phyloP scores from a whole-genome alignment of 2,329 filamentous ascomycete species.

The Penicillium sp. region DNA sequence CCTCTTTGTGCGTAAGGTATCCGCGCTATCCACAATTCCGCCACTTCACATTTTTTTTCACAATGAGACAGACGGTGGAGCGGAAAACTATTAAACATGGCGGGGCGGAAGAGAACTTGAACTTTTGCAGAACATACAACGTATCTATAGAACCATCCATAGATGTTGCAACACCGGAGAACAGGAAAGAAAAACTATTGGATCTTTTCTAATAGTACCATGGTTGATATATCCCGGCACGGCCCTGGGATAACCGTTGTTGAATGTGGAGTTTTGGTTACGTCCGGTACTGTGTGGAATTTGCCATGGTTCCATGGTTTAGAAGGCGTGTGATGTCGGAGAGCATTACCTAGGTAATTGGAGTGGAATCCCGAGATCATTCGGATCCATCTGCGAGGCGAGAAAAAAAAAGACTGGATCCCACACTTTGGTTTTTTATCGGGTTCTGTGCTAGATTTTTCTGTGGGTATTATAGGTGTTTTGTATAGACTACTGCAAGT shows the following conservation, averaged over 20 bases:
- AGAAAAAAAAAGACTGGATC: slow-evolving; percentile 8
- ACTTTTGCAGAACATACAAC: background rate
- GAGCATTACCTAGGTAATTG: background rate
- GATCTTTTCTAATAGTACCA: slow-evolving; percentile 8
- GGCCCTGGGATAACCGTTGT: slow-evolving; percentile 24
- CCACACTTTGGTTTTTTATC: slow-evolving; percentile 1
- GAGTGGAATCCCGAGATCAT: slow-evolving; percentile 8
- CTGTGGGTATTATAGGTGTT: slow-evolving; percentile 5
- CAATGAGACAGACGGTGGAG: slow-evolving; percentile 16
- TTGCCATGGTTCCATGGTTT: slow-evolving; percentile 19
- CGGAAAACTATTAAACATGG: slow-evolving; percentile 14
- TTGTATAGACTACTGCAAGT: slow-evolving; percentile 11
- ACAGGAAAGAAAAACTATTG: slow-evolving; percentile 2
- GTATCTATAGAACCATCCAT: background rate
- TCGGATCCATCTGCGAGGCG: slow-evolving; percentile 3
- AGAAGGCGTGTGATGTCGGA: slow-evolving; percentile 4
- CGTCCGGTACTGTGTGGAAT: background rate
- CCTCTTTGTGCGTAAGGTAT: slow-evolving; percentile 17
- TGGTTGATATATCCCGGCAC: slow-evolving; percentile 22
- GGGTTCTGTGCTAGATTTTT: background rate
- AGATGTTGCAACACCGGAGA: background rate
- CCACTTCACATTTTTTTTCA: slow-evolving; percentile 13
- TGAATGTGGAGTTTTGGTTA: slow-evolving; percentile 19
- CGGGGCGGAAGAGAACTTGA: slow-evolving; percentile 13
- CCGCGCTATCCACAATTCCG: slow-evolving; percentile 17